Evolutionary conservation across 768 basidiomycete genomes (phyloP), one percentile per base, ranked within the genome.

Genomic region (Arthromyces matolae): DNA sequence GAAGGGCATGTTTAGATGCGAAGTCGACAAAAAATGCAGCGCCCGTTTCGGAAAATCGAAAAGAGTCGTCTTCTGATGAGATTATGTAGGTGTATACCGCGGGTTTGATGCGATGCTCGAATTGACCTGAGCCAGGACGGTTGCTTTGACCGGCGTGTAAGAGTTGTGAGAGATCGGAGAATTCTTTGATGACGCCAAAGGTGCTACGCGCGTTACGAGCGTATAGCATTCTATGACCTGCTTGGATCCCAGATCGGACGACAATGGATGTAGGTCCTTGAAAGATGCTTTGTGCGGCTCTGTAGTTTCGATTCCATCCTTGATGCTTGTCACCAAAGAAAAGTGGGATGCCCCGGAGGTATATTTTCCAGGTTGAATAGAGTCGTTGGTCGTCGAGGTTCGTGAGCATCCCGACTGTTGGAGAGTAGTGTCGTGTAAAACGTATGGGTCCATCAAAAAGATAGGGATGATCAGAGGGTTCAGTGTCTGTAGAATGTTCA

Each of bases 31-130:
- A 88, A 67, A 92, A 92, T 27, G 86, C 83, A 9, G 88, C 87
- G 13, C 89, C 89, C 3, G 89, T 93, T 64, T 91, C 89, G 22
- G 87, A 89, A 66, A 92, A 91, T 18, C 89, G 78, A 54, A 90
- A 74, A 8, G 86, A 77, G 51, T 88, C 80, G 65, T 88, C 89
- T 45, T 84, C 81, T 5, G 78, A 69, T 3, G 84, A 78, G 60
- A 93, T 83, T 62, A 92, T 76, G 67, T 92, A 93, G 31, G 91
- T 92, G 68, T 92, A 93, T 19, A 91, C 80, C 0, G 84, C 84
- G 35, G 87, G 87, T 60, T 89, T 89, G 65, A 89, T 76, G 52
- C 84, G 79, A 19, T 69, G 57, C 13, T 59, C 57, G 35, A 59
- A 60, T 16, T 54, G 45, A 37, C 45, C 31, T 1, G n/a, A 31